Conservation (phyloP, 768 basidiomycete species). For the Crucibulum laeve region DNA sequence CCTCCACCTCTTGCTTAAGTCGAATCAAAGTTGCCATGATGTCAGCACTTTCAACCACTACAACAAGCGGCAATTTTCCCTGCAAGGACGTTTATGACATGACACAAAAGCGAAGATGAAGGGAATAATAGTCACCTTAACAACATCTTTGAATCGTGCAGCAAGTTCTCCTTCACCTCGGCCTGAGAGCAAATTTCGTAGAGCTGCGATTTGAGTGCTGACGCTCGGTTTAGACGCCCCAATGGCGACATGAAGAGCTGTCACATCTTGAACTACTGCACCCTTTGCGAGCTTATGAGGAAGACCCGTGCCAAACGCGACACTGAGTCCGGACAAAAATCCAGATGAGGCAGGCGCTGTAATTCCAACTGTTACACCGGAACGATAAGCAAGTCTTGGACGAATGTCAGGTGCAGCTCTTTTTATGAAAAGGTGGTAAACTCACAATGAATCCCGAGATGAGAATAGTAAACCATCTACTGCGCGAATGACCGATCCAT, state of each 20-base stretch:
- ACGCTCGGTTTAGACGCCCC: constrained; percentile 41
- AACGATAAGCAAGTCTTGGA: constrained; percentile 57
- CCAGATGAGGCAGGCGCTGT: constrained; percentile 46
- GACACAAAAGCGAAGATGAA: not conserved
- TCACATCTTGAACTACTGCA: constrained; percentile 55
- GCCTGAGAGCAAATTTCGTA: constrained; percentile 47
- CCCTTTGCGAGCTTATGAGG: constrained; percentile 50
- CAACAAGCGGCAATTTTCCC: constrained; percentile 58
- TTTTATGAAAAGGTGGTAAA: not conserved
- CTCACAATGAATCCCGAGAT: constrained; percentile 49
- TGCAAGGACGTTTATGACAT: constrained; percentile 13
- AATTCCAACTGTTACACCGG: constrained; percentile 61
- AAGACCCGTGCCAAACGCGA: constrained; percentile 53
- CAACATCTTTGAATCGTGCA: constrained; percentile 36
- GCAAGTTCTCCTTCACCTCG: constrained; percentile 34
- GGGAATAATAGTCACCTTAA: constrained; percentile 29
- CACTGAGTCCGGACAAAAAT: constrained; percentile 54
- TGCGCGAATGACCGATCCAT: constrained; percentile 43
- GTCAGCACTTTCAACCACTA: constrained; percentile 63
- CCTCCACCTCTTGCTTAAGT: constrained; percentile 62
- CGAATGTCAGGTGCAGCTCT: constrained; percentile 3
- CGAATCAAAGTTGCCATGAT: constrained; percentile 60
- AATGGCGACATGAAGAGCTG: constrained; percentile 61
- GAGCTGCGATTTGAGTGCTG: constrained; percentile 62
- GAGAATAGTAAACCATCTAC: constrained; percentile 72